phyloP scores from a whole-genome alignment of 257 asterid genomes.

The Solanum okadae region DNA sequence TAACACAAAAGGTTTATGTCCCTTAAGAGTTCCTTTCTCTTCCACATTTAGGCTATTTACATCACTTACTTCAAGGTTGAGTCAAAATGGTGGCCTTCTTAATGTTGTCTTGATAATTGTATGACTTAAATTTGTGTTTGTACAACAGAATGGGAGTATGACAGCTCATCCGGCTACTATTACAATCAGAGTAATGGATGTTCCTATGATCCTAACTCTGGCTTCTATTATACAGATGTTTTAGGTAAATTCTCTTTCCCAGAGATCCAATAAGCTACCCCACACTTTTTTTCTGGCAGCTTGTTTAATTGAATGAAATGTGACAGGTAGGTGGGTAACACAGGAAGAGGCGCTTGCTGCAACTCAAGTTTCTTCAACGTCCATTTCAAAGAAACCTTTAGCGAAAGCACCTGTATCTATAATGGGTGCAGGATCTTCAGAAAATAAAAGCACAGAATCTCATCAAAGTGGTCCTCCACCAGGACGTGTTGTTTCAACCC shows the following conservation, averaged over 20 bases:
- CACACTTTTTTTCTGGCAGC: neutral
- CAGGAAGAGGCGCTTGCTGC: constrained; percentile 76
- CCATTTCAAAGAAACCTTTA: constrained; percentile 40
- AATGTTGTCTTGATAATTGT: neutral
- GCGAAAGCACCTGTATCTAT: constrained; percentile 30
- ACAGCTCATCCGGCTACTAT: constrained; percentile 76
- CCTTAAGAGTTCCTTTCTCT: neutral
- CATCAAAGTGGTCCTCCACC: constrained; percentile 61
- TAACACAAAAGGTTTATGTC: neutral
- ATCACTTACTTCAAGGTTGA: neutral
- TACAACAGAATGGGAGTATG: constrained; percentile 75
- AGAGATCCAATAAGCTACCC: neutral
- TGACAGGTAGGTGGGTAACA: constrained; percentile 86
- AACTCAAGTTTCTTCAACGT: constrained; percentile 32
- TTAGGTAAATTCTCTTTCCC: constrained; percentile 42
- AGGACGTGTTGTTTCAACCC: constrained; percentile 59
- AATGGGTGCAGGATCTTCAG: constrained; percentile 16
- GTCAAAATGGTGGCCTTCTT: neutral
- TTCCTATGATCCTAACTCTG: constrained; percentile 89
- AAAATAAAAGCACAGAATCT: constrained; percentile 31
- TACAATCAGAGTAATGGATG: constrained; percentile 45
- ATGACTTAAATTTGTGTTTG: neutral
- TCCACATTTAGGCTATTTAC: neutral
- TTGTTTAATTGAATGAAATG: neutral
- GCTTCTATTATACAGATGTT: constrained; percentile 84